Evolutionary conservation across 106 monocot genomes (phyloP).

Genomic region (Apostasia ramifera): DNA sequence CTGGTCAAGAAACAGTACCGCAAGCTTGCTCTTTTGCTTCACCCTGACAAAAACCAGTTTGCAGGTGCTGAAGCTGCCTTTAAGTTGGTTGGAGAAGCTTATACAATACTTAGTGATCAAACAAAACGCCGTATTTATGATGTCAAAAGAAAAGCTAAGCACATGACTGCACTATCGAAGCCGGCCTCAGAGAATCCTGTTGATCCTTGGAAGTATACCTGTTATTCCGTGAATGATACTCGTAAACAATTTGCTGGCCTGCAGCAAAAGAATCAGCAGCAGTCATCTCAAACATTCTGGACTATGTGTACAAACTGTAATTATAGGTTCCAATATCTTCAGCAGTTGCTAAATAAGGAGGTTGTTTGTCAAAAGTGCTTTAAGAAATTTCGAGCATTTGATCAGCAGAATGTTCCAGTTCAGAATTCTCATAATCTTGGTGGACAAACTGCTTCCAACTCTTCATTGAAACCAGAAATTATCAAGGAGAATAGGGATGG

Average conservation of each 20-base stretch:
- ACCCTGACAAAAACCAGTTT: conserved; percentile 87
- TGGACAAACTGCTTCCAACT: not conserved
- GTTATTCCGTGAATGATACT: not conserved
- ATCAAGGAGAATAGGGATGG: not conserved
- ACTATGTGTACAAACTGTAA: conserved; percentile 46
- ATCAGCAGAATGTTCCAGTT: conserved; percentile 4
- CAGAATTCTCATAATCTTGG: not conserved
- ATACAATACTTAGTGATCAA: conserved; percentile 38
- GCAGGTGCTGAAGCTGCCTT: conserved; percentile 82
- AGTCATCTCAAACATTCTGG: conserved; percentile 37
- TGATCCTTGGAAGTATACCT: not conserved
- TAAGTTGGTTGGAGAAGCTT: conserved; percentile 67
- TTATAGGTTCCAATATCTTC: conserved; percentile 38
- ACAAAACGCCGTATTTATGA: conserved; percentile 44
- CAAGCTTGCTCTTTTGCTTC: conserved; percentile 65
- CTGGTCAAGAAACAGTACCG: conserved; percentile 62
- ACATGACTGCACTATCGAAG: not conserved
- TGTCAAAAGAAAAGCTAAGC: conserved; percentile 26
- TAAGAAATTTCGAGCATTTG: conserved; percentile 52
- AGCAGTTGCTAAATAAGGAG: conserved; percentile 25
- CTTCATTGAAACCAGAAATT: not conserved
- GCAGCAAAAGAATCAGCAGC: conserved; percentile 20
- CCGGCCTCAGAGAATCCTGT: conserved; percentile 8
- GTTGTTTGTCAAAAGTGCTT: conserved; percentile 54
- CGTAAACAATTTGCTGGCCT: not conserved